A percentile compares a stretch with the other conserved stretches of the same genome.
Evolutionary conservation across 2,329 filamentous ascomycete genomes (phyloP).

Genomic region (Sclerotinia spermophila): DNA sequence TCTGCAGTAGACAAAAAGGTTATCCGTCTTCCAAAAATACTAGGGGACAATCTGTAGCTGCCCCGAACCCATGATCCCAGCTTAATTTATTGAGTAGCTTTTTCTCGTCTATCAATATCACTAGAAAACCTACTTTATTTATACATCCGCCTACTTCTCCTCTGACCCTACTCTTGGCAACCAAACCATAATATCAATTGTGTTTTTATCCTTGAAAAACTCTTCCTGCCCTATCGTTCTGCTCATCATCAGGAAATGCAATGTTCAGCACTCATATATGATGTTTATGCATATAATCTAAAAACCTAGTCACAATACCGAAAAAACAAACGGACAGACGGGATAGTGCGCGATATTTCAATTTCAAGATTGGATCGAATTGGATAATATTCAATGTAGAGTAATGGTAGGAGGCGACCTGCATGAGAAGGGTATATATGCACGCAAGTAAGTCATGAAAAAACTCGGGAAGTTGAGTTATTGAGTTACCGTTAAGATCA

Average conservation of each 20-base stretch:
- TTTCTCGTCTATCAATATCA: not conserved
- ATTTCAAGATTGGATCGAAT: not conserved
- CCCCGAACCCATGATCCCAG: constrained; percentile 7
- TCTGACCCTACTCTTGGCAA: constrained; percentile 6
- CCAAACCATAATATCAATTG: not conserved
- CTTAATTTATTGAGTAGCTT: not conserved
- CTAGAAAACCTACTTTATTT: constrained; percentile 10
- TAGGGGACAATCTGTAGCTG: constrained; percentile 6
- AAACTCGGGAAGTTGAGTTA: not conserved
- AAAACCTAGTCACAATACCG: constrained; percentile 3
- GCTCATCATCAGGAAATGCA: not conserved
- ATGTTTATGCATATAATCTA: not conserved
- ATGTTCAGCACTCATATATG: not conserved
- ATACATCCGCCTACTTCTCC: not conserved
- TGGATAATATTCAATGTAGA: not conserved
- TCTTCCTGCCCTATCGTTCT: not conserved
- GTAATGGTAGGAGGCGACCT: not conserved
- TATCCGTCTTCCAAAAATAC: not conserved
- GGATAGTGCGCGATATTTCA: not conserved
- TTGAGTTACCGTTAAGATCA: not conserved
- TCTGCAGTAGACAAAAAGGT: not conserved
- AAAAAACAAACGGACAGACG: constrained; percentile 9
- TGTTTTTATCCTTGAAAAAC: not conserved
- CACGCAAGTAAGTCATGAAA: not conserved
- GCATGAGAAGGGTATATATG: not conserved